Base-by-base conservation (phyloP, 805 yeast genomes). In the Wickerhamiella lipophila region DNA sequence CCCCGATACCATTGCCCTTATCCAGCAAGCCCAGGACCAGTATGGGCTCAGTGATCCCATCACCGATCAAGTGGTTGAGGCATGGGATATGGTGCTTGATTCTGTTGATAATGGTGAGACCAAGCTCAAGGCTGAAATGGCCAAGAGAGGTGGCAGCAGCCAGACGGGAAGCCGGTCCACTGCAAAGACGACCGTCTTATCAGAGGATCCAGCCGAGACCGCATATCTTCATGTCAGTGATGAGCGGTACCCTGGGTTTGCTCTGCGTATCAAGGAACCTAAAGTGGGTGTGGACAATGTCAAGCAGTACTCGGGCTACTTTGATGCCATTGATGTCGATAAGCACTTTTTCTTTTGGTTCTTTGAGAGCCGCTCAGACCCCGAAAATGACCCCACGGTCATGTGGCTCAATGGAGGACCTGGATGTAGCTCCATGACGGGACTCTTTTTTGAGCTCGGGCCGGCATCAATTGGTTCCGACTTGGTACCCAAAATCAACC, bases 341-440 rank as follows among this genome's bases (percentile, higher is more conserved):
- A 86, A 86, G 68, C 96, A 86, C 67, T 79, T 85, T 62, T 85
- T 84, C 69, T 74, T 70, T 60, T 73, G 92, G 88, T 81, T 80
- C 61, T 87, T 86, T 59, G 95, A 86, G 66, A 80, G 89, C 52
- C 77, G 94, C 71, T 81, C 81, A 63, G 88, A 83, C 64, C 95
- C 95, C n/a, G 68, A 68, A 54, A 83, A 73, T 52, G 95, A 85
- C 65, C 95, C 95, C 0, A 71, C 85, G 36, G 75, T 87, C 46
- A 70, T 87, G 59, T 85, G 95, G 95, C 73, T 86, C 61, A 86
- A 86, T 62, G 96, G 96, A 57, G 96, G 96, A 15, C 95, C 96
- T 40, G 96, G 96, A 3, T 86, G 95, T 67, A 83, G 94, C 13
- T 83, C 94, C 9, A 67, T 84, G 67, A 83, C 94, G 12, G 95